Conservation (phyloP, 768 basidiomycete species). For the Lactarius hatsudake region DNA sequence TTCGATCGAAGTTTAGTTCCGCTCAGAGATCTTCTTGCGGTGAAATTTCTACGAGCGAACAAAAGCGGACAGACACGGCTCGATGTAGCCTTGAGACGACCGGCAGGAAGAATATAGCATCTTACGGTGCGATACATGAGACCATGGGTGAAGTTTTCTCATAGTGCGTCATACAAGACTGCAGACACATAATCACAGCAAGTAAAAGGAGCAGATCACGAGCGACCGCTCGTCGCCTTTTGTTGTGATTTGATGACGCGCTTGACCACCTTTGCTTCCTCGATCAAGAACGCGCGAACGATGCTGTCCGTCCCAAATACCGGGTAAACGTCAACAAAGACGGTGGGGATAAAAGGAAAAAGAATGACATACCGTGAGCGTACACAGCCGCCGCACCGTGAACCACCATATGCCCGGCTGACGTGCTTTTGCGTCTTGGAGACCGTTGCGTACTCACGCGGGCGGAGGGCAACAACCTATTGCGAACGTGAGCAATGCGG, state of each 20-base stretch:
- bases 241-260: slow-evolving; percentile 94
- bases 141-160: background rate
- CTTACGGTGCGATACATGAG: background rate
- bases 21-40: too few species aligned
- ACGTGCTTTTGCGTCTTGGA: slow-evolving; percentile 98
- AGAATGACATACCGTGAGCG: slow-evolving; percentile 73
- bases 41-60: too few species aligned
- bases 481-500: background rate
- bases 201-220: slow-evolving; percentile 11
- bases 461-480: slow-evolving; percentile 93
- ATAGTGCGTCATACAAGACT: slow-evolving; percentile 7
- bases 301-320: slow-evolving; percentile 55
- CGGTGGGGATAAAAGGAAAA: background rate
- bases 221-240: slow-evolving; percentile 34
- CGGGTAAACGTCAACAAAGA: slow-evolving; percentile 10
- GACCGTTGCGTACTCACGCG: slow-evolving; percentile 91
- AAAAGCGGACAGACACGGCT: too few species aligned
- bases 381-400: slow-evolving; percentile 93
- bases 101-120: background rate
- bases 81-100: too few species aligned
- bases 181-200: slow-evolving; percentile 4
- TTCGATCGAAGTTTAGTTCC: background rate
- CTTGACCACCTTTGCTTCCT: slow-evolving; percentile 99
- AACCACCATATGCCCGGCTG: slow-evolving; percentile 94
- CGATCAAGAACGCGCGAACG: slow-evolving; percentile 96